These are phyloP conservation scores for Aspergillus haitiensis DNA, from an alignment of 495 filamentous ascomycete genomes.

Conservation along the genomic window DNA sequence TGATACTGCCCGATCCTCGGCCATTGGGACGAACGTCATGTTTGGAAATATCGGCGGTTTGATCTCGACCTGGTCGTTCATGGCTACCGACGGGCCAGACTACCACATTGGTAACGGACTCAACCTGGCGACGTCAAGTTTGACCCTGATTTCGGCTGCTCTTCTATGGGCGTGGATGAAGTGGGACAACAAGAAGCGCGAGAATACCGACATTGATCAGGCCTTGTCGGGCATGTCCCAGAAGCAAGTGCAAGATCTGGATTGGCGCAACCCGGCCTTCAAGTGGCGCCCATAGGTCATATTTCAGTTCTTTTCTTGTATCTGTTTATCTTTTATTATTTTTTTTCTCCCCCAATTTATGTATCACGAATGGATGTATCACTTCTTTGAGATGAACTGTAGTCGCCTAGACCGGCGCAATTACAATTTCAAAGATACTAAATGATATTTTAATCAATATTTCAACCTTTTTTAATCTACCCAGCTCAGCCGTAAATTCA, in stretches of 20 bases:
- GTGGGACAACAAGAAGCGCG: slow-evolving; percentile 61
- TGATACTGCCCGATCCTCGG: slow-evolving; percentile 65
- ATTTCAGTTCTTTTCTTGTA: background rate
- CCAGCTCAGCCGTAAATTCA: background rate
- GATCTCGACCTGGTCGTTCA: slow-evolving; percentile 69
- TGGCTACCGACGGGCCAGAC: slow-evolving; percentile 63
- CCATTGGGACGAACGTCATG: slow-evolving; percentile 69
- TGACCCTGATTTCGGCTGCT: slow-evolving; percentile 51
- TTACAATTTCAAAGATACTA: background rate
- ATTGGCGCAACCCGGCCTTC: slow-evolving; percentile 74
- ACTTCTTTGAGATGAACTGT: background rate
- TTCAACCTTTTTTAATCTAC: background rate
- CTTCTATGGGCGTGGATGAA: slow-evolving; percentile 59
- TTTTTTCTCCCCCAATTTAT: slow-evolving; percentile 9
- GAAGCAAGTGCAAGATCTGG: slow-evolving; percentile 62
- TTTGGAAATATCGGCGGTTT: slow-evolving; percentile 71
- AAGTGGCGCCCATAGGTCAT: slow-evolving; percentile 54
- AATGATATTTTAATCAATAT: background rate
- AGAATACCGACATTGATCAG: slow-evolving; percentile 50
- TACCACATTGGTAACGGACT: slow-evolving; percentile 74
- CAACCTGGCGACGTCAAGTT: slow-evolving; percentile 62
- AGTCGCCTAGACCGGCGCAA: background rate
- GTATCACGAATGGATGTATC: background rate
- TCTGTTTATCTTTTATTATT: background rate
- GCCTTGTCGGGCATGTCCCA: slow-evolving; percentile 56